Conservation (phyloP, 176 grass and related monocot genomes). For the Ampelocalamus luodianensis region DNA sequence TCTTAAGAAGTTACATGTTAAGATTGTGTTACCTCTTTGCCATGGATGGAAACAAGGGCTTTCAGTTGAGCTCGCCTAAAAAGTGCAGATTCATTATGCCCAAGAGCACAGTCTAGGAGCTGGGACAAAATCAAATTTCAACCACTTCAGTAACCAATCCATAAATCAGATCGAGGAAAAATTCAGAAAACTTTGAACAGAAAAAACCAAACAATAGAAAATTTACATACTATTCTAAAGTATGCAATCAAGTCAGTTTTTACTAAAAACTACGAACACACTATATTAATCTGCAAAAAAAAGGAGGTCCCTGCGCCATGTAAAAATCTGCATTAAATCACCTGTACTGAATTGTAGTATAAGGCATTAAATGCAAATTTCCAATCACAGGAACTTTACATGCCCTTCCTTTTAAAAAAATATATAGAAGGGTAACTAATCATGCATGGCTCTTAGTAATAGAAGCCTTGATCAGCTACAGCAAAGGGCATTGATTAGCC, state of each 20-base stretch:
- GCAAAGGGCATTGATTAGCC: not conserved
- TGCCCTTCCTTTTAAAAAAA: conserved; percentile 2
- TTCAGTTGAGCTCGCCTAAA: conserved; percentile 99
- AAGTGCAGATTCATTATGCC: conserved; percentile 97
- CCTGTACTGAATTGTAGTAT: conserved; percentile 11
- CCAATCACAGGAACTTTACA: conserved; percentile 8
- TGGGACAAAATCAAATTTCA: conserved; percentile 48
- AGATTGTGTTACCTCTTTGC: conserved; percentile 85
- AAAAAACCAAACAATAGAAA: not conserved
- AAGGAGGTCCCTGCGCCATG: conserved; percentile 15
- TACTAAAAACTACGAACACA: not conserved
- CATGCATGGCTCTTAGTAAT: not conserved
- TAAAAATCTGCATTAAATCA: conserved; percentile 27
- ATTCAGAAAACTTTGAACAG: conserved; percentile 20
- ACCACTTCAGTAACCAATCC: conserved; percentile 32
- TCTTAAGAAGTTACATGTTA: conserved; percentile 27
- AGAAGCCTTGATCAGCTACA: conserved; percentile 25
- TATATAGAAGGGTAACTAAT: not conserved
- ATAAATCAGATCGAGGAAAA: conserved; percentile 36
- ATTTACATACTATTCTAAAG: conserved; percentile 23
- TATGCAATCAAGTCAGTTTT: conserved; percentile 35
- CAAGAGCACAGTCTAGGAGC: conserved; percentile 97
- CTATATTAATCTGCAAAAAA: conserved; percentile 24
- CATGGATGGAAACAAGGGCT: conserved; percentile 95
- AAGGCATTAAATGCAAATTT: conserved; percentile 39